Evolutionary conservation across 495 filamentous ascomycete genomes (phyloP).

Genomic region (Pseudevernia furfuracea): DNA sequence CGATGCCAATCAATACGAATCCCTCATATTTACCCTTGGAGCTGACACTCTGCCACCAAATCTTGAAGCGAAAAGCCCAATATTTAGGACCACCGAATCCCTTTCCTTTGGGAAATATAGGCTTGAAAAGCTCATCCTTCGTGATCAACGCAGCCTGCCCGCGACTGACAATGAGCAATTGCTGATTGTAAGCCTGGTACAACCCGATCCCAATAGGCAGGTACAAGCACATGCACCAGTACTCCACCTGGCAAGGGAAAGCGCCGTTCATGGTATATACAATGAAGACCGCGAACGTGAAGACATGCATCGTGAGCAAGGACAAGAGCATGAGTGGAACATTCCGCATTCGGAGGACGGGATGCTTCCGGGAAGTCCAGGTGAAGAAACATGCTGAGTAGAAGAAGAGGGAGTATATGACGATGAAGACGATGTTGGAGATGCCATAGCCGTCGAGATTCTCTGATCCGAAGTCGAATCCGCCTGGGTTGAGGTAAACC

Average conservation of each 20-base stretch:
- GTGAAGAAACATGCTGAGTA: constrained; percentile 47
- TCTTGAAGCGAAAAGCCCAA: constrained; percentile 24
- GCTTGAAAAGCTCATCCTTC: constrained; percentile 11
- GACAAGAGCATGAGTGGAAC: constrained; percentile 50
- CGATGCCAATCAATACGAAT: constrained; percentile 39
- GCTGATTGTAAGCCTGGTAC: constrained; percentile 60
- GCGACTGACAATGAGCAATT: constrained; percentile 54
- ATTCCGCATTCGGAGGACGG: constrained; percentile 55
- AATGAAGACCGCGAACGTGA: constrained; percentile 50
- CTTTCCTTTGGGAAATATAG: neutral
- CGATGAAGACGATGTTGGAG: constrained; percentile 14
- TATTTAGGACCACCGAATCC: constrained; percentile 13
- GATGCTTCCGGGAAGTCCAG: constrained; percentile 45
- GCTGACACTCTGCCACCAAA: constrained; percentile 21
- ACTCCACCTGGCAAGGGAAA: constrained; percentile 51
- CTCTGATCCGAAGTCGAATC: constrained; percentile 15
- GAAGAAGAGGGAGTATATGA: constrained; percentile 29
- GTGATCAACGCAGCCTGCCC: constrained; percentile 38
- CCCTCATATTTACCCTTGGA: constrained; percentile 22
- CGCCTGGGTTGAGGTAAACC: constrained; percentile 17
- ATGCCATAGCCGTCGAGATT: constrained; percentile 20
- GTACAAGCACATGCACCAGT: constrained; percentile 66
- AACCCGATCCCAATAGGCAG: constrained; percentile 60
- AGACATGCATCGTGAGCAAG: constrained; percentile 54
- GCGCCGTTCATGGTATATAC: constrained; percentile 51